phyloP scores from a whole-genome alignment of 2,329 filamentous ascomycete genomes.

The Fusarium incarnatum region DNA sequence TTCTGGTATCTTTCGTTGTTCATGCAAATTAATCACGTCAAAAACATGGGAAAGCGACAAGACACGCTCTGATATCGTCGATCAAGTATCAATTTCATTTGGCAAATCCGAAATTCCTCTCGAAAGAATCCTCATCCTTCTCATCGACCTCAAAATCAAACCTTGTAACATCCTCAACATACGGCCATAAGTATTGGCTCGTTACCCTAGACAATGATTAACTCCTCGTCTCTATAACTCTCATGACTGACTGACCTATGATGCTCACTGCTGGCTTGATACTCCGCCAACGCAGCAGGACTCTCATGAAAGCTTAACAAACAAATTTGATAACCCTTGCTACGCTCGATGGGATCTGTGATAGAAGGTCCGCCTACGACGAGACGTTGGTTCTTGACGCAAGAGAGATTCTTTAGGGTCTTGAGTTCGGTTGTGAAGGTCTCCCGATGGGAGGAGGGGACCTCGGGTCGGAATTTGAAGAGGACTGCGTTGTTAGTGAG shows the following conservation, averaged over 20 bases:
- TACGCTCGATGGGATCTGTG: conserved; percentile 62
- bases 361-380: conserved; percentile 65
- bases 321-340: conserved; percentile 64
- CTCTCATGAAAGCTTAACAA: conserved; percentile 64
- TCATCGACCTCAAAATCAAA: conserved; percentile 66
- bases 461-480: conserved; percentile 61
- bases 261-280: conserved; percentile 65
- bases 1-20: not conserved
- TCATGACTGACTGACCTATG: conserved; percentile 52
- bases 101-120: conserved; percentile 23
- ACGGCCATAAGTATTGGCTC: conserved; percentile 63
- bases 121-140: conserved; percentile 51
- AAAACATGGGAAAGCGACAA: not conserved
- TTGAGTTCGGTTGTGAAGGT: conserved; percentile 61
- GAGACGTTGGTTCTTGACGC: conserved; percentile 61
- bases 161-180: conserved; percentile 62
- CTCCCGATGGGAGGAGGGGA: conserved; percentile 56
- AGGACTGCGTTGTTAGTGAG: conserved; percentile 52
- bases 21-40: not conserved
- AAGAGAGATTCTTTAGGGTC: conserved; percentile 60
- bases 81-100: not conserved
- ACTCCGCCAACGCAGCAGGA: conserved; percentile 58
- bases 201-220: conserved; percentile 58
- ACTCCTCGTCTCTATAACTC: fast-evolving
- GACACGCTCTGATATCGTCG: not conserved